phyloP scores from a whole-genome alignment of 1,284 basidiomycete genomes.

The Inonotus hispidus region DNA sequence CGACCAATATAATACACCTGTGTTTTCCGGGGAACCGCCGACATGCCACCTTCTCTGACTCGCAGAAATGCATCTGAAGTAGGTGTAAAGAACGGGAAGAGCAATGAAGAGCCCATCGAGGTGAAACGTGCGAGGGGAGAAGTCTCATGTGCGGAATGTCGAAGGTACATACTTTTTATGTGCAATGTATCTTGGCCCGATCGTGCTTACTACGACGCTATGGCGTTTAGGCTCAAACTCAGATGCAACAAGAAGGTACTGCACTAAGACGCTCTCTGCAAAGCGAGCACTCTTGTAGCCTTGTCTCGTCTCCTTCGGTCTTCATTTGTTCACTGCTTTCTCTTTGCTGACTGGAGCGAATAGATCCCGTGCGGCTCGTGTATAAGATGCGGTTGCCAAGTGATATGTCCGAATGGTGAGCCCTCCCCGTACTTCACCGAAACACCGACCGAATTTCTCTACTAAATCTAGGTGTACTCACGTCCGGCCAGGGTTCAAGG shows the following conservation, averaged over 20 bases:
- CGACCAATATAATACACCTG: too few relatives aligned
- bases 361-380: neutral
- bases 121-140: neutral
- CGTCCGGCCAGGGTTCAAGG: slow-evolving; percentile 4
- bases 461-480: neutral
- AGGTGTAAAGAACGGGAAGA: neutral
- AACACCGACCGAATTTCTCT: too few relatives aligned
- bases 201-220: neutral
- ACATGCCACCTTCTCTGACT: too few relatives aligned
- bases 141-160: slow-evolving; percentile 10
- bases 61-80: too few relatives aligned
- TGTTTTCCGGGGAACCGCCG: too few relatives aligned
- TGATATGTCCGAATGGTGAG: slow-evolving; percentile 11
- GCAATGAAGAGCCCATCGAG: neutral
- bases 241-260: slow-evolving; percentile 12
- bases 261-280: too few relatives aligned
- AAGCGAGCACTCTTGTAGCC: too few relatives aligned
- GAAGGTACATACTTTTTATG: neutral
- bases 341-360: neutral
- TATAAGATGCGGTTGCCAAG: neutral
- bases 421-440: neutral
- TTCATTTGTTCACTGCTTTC: neutral
- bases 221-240: slow-evolving; percentile 5
- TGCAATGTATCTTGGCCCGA: too few relatives aligned
- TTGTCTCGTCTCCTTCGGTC: too few relatives aligned